phyloP scores from a whole-genome alignment of 148 eudicot species.

The Dianthus caryophyllus region DNA sequence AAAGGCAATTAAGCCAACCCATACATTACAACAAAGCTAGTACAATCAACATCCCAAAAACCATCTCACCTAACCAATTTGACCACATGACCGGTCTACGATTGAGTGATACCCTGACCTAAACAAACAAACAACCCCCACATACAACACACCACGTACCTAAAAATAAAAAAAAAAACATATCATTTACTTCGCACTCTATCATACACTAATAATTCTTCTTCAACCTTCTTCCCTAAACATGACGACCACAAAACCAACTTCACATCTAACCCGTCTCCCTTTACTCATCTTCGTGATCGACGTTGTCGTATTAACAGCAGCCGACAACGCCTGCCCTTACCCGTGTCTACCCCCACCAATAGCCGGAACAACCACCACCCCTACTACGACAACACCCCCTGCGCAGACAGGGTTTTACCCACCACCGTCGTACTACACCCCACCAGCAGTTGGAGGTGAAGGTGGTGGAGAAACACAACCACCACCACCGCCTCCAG shows the following conservation, averaged over 20 bases:
- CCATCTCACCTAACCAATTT: too few relatives aligned
- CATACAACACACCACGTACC: too few relatives aligned
- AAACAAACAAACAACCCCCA: too few relatives aligned
- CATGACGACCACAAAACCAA: slow-evolving; percentile 9
- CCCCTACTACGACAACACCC: background rate
- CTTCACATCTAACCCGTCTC: background rate
- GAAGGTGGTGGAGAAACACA: slow-evolving; percentile 2
- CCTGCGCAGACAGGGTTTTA: slow-evolving; percentile 10
- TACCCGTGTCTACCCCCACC: slow-evolving; percentile 23
- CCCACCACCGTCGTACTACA: slow-evolving; percentile 9
- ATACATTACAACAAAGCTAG: too few relatives aligned
- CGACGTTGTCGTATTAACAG: background rate
- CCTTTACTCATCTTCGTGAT: background rate
- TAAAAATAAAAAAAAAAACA: too few relatives aligned
- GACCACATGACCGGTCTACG: too few relatives aligned
- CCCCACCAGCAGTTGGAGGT: slow-evolving; percentile 6
- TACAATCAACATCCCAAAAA: too few relatives aligned
- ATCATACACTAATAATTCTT: too few relatives aligned
- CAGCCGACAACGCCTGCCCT: slow-evolving; percentile 16
- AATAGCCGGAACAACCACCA: slow-evolving; percentile 5
- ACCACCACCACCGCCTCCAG: slow-evolving; percentile 21
- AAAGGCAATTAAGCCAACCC: too few relatives aligned
- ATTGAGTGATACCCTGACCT: too few relatives aligned
- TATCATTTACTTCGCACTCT: too few relatives aligned
- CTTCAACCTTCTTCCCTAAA: background rate